phyloP scores from a whole-genome alignment of 345 rosid species.

The Eucalyptus brandiana region DNA sequence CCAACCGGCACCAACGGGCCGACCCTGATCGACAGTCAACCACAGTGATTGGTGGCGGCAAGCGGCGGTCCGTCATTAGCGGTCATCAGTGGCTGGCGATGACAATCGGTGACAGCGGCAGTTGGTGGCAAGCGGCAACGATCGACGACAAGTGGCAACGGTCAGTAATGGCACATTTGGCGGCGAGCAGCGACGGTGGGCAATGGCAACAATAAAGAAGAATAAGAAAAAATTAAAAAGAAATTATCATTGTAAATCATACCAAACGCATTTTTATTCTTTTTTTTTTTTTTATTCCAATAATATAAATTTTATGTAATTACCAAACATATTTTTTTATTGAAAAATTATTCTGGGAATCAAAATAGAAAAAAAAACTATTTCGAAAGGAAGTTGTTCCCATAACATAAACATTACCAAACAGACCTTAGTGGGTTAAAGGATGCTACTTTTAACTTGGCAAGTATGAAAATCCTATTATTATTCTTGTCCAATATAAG shows the following conservation, averaged over 20 bases:
- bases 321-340: no score
- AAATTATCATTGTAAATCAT: no score
- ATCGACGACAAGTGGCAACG: no score
- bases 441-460: background rate
- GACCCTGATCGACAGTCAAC: rapidly evolving
- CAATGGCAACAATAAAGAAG: rapidly evolving
- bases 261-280: rapidly evolving
- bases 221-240: no score
- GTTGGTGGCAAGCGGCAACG: rapidly evolving
- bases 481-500: background rate
- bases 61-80: rapidly evolving
- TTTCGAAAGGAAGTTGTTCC: rapidly evolving
- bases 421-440: background rate
- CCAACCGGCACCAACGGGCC: rapidly evolving
- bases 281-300: no score
- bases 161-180: no score
- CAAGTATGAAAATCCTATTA: background rate
- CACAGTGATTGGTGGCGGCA: rapidly evolving
- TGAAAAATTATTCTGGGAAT: rapidly evolving
- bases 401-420: rapidly evolving
- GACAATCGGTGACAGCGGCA: rapidly evolving
- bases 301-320: no score
- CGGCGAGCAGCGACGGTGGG: rapidly evolving
- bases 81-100: rapidly evolving
- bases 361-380: no score